Conservation (phyloP, 2,329 filamentous ascomycete species). For the Cladosporium oxysporum region DNA sequence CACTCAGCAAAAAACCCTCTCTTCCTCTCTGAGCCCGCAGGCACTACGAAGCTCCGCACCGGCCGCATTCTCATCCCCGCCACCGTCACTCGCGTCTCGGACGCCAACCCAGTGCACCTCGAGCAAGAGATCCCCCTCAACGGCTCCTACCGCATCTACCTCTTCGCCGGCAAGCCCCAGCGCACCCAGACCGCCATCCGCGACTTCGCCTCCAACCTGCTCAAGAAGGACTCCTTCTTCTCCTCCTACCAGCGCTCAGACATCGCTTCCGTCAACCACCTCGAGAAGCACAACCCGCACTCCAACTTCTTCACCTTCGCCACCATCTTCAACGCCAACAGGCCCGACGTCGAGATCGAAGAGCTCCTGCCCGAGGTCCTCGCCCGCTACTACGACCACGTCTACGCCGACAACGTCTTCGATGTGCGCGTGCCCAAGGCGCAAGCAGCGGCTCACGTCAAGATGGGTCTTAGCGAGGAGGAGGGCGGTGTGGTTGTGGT, state of each 20-base stretch:
- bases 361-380: constrained; percentile 70
- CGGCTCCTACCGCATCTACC: constrained; percentile 80
- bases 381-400: constrained; percentile 73
- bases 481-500: constrained; percentile 80
- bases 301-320: constrained; percentile 78
- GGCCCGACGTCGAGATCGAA: constrained; percentile 71
- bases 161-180: constrained; percentile 68
- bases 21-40: constrained; percentile 60
- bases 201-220: constrained; percentile 68
- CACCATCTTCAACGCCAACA: constrained; percentile 69
- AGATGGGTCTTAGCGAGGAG: constrained; percentile 77
- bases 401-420: constrained; percentile 83
- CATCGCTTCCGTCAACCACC: constrained; percentile 64
- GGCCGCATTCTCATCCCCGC: constrained; percentile 76
- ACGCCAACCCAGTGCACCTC: constrained; percentile 86
- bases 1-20: constrained; percentile 72
- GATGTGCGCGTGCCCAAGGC: constrained; percentile 70
- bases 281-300: constrained; percentile 84
- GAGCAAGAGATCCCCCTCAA: constrained; percentile 90
- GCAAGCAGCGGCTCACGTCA: constrained; percentile 75
- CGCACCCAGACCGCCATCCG: constrained; percentile 63
- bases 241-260: constrained; percentile 64
- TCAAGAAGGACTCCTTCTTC: constrained; percentile 71
- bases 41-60: constrained; percentile 64
- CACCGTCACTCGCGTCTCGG: constrained; percentile 81